Percentiles rank a stretch among this genome's conserved stretches.
Conservation (phyloP, 1,139 yeast species). For the Meyerozyma smithsonii region DNA sequence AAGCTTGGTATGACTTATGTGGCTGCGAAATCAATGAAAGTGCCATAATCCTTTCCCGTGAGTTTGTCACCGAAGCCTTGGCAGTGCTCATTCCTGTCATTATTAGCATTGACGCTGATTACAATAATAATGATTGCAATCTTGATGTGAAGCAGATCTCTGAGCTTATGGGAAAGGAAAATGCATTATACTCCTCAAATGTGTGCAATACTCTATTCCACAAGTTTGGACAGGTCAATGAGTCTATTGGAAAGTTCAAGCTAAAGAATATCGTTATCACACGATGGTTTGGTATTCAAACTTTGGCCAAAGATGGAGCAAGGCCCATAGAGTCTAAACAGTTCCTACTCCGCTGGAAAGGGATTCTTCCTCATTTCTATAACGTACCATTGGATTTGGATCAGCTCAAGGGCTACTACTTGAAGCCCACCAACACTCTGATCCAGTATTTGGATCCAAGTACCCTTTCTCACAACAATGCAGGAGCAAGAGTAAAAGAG, state of each 20-base stretch:
- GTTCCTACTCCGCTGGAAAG: conserved; percentile 59
- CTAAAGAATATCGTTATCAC: conserved; percentile 41
- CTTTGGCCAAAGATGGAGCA: conserved; percentile 34
- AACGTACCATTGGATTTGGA: conserved; percentile 51
- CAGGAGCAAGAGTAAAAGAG: conserved; percentile 52
- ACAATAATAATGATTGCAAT: conserved; percentile 10
- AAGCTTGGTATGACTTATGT: conserved; percentile 48
- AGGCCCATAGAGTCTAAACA: conserved; percentile 35
- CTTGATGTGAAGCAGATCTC: conserved; percentile 19
- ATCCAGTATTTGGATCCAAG: conserved; percentile 50
- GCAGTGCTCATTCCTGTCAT: conserved; percentile 47
- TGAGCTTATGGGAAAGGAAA: conserved; percentile 15
- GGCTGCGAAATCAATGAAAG: conserved; percentile 48
- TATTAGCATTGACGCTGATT: conserved; percentile 39
- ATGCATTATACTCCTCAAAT: conserved; percentile 16
- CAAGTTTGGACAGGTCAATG: conserved; percentile 33
- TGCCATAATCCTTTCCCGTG: conserved; percentile 24
- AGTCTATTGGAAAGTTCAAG: conserved; percentile 18
- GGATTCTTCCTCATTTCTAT: conserved; percentile 60
- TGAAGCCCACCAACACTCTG: conserved; percentile 36
- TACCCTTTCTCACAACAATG: conserved; percentile 42
- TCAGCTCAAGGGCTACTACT: conserved; percentile 52
- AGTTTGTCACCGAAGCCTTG: conserved; percentile 25
- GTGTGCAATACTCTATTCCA: conserved; percentile 44
- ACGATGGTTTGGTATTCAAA: conserved; percentile 56